A percentile compares a stretch with the other conserved stretches of the same genome.
phyloP scores from a whole-genome alignment of 2,329 filamentous ascomycete species.

The Colletotrichum liaoningense region DNA sequence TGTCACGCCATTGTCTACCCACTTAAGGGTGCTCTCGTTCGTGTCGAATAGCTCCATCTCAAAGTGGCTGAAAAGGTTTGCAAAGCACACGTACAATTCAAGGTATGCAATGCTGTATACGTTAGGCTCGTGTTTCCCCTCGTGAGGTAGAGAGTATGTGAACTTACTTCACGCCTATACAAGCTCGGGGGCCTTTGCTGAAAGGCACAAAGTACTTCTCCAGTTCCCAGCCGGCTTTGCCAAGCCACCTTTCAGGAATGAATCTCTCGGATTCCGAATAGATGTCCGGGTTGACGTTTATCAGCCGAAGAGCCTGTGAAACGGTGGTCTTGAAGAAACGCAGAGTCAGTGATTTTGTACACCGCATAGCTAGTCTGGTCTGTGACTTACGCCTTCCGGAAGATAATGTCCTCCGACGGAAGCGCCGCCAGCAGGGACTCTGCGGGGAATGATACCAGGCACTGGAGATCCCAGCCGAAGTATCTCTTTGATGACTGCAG shows the following conservation, averaged over 20 bases:
- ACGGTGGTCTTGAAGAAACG: not conserved
- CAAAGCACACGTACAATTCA: not conserved
- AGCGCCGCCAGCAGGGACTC: constrained; percentile 9
- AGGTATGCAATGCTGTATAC: not conserved
- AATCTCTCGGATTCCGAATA: not conserved
- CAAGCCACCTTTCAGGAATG: not conserved
- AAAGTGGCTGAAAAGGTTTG: not conserved
- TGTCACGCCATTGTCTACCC: not conserved
- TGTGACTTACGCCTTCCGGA: constrained; percentile 7
- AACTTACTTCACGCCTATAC: not conserved
- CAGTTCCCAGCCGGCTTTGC: not conserved
- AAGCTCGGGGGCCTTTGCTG: not conserved
- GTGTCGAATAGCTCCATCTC: not conserved
- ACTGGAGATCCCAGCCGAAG: not conserved
- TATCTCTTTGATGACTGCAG: not conserved
- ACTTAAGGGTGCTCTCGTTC: not conserved
- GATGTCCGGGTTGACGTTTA: not conserved
- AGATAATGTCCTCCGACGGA: constrained; percentile 7
- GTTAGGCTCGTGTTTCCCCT: not conserved
- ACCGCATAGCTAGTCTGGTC: not conserved
- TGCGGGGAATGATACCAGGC: not conserved
- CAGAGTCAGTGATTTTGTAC: not conserved
- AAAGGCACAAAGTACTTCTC: not conserved
- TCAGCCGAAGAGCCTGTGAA: not conserved
- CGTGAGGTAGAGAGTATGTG: not conserved